A percentile compares a stretch with the other conserved stretches of the same genome.
These are phyloP conservation scores for Cercospora sp. DNA, from an alignment of 2,329 filamentous ascomycete species.

Conservation along the genomic window DNA sequence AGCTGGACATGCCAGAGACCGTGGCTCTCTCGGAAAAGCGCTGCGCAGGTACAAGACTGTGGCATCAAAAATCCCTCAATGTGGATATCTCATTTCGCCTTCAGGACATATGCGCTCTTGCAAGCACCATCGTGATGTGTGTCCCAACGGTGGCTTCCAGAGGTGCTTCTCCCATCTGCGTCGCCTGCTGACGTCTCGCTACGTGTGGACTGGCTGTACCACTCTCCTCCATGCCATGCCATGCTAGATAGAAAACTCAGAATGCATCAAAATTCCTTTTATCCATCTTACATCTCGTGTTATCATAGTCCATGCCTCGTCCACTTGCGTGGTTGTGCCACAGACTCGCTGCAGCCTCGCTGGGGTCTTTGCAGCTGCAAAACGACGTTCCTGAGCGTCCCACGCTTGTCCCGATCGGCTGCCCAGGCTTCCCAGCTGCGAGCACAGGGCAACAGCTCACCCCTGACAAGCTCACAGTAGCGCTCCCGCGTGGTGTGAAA, in stretches of 20 bases:
- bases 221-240: neutral
- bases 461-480: neutral
- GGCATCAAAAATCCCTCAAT: neutral
- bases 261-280: neutral
- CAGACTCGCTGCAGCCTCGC: neutral
- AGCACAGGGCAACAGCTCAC: slow-evolving; percentile 7
- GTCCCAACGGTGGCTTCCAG: neutral
- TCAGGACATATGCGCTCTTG: neutral
- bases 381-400: neutral
- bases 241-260: neutral
- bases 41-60: neutral
- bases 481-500: neutral
- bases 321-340: neutral
- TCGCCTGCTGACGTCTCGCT: slow-evolving; percentile 1
- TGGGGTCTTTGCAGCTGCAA: neutral
- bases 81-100: neutral
- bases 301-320: neutral
- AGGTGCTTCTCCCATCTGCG: neutral
- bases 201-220: neutral
- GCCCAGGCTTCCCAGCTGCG: slow-evolving; percentile 1
- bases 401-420: neutral
- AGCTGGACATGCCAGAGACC: neutral
- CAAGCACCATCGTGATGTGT: neutral
- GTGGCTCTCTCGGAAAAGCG: neutral
- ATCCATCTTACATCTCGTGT: neutral